Evolutionary conservation across 106 monocot species (phyloP), one percentile per base, ranked within the genome.

Genomic region (Dendrobium catenatum): DNA sequence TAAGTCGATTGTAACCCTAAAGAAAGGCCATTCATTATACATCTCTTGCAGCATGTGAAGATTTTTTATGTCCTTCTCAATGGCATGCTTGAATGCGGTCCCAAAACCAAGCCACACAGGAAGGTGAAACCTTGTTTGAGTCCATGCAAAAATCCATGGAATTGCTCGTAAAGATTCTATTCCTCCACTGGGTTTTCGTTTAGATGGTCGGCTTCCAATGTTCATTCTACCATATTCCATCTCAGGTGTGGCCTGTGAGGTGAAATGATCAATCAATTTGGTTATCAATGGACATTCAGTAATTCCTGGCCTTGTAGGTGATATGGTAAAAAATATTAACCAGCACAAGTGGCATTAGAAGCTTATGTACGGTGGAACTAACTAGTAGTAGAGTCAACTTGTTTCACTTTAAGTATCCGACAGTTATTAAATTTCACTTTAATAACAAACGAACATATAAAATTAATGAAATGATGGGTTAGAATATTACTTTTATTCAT

Each of bases 61-160:
- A 26, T 95, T 99, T 49, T 87, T 82, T 59, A 90, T 86, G 66
- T 99, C 93, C 66, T 95, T 90, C 27, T 86, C 86, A 78, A 95
- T 42, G 16, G 86, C 79, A 72, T 89, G 81, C 79, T 91, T 91
- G 85, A 99, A 95, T 37, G 99, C 99, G 44, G 87, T 85, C 29
- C 99, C 86, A 79, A 99, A 95, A 29, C 99, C 99, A 75, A 99
- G 95, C 99, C 99, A 99, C 33, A 99, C 99, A 20, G 99, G 99
- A 73, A 99, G 91, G 82, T 99, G 95, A 86, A 99, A 99, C 61
- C 99, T 84, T 37, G 95, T 99, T 77, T 99, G 99, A 18, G 99
- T 99, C 99, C 99, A 99, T 43, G 99, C 99, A 91, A 99, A 99
- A 16, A 99, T 99, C 99, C 99, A 99, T 37, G 99, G 95, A 22